Base-by-base conservation (phyloP, 192 early-diverging fungal species). In the Coemansia reversa region DNA sequence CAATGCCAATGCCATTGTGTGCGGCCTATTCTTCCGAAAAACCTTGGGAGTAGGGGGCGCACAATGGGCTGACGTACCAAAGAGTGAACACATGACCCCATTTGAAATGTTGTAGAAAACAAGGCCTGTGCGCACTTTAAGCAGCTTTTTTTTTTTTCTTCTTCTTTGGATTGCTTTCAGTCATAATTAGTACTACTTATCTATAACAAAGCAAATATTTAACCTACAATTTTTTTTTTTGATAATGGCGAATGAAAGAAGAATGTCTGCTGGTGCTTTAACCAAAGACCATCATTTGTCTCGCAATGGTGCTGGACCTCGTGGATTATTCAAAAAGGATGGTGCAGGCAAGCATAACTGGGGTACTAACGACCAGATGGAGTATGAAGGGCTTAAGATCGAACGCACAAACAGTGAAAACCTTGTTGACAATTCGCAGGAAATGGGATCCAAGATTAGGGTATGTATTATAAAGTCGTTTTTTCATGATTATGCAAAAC, bases 231-330 rank as follows among this genome's bases (percentile, higher is more conserved):
- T 39, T 39, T 6, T 11, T 39, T 6, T 23, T 8, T 20, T 32
- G 23, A 55, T 5, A 32, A 66, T 66, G 64, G 48, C 51, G 5
- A 51, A 51, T 51, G 35, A 22, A 20, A 68, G 56, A 51, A 60
- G 33, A 51, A 52, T 29, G 12, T 62, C 49, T 47, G 66, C 63
- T 8, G 72, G 62, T 11, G 65, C 63, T 2, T 20, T 35, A 22
- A 68, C 50, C 63, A 75, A 69, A 63, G 66, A 75, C 11, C 62
- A 55, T 29, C 72, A 75, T 65, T 35, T 75, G 12, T 51, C 72
- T 49, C 66, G 72, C 54, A 75, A 64, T 49, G 72, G 66, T 7
- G 62, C 42, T 24, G 66, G 69, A 32, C 53, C 55, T 1, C 72
- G 72, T 14, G 63, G 57, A 0, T 49, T 50, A 29, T 16, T 53